Conservation (phyloP, 805 yeast species). For the Ogataea chonburiensis region DNA sequence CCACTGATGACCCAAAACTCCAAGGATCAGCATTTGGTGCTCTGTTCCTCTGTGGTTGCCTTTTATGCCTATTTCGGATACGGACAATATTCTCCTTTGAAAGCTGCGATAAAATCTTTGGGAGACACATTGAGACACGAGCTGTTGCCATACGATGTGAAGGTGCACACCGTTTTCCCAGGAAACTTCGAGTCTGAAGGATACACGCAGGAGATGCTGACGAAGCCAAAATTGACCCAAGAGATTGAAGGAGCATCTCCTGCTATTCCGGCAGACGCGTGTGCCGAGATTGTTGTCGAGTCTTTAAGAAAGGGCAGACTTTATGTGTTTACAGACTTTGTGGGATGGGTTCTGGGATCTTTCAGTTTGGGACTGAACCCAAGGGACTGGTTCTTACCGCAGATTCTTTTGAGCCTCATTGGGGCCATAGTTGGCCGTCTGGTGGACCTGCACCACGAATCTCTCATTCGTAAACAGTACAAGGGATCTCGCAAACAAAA, state of each 20-base stretch:
- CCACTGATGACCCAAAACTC: conserved; percentile 36
- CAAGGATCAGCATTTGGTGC: conserved; percentile 50
- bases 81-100: conserved; percentile 84
- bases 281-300: conserved; percentile 59
- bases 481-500: conserved; percentile 25
- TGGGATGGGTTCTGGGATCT: conserved; percentile 78
- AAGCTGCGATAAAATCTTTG: conserved; percentile 76
- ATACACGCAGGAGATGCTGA: conserved; percentile 69
- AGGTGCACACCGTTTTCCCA: conserved; percentile 76
- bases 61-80: conserved; percentile 91
- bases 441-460: conserved; percentile 47
- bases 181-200: conserved; percentile 94
- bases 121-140: conserved; percentile 84
- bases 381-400: conserved; percentile 55
- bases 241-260: conserved; percentile 81
- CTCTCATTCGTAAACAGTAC: conserved; percentile 53
- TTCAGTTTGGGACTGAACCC: conserved; percentile 71
- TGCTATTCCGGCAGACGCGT: conserved; percentile 64
- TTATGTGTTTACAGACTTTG: conserved; percentile 74
- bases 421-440: conserved; percentile 61
- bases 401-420: conserved; percentile 45
- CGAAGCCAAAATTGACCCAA: conserved; percentile 83
- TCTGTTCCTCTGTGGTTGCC: conserved; percentile 75
- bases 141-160: conserved; percentile 59
- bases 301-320: conserved; percentile 64